Evolutionary conservation across 192 early-diverging fungal species (phyloP).

Genomic region (Obelidium mucronatum): DNA sequence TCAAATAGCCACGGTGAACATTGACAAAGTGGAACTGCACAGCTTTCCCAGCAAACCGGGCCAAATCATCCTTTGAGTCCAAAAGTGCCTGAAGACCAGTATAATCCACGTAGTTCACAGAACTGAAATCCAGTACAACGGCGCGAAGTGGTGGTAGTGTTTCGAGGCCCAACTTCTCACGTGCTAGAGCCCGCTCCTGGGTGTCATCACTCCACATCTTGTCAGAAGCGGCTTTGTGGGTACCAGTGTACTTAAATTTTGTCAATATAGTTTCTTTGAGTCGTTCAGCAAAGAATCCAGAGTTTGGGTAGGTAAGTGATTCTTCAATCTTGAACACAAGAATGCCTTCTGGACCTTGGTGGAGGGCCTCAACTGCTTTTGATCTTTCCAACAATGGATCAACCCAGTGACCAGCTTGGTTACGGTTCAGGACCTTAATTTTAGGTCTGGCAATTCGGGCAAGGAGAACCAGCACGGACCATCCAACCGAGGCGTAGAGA

Average conservation of each 20-base stretch:
- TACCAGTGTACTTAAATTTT: constrained; percentile 35
- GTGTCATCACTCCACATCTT: constrained; percentile 49
- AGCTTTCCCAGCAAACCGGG: constrained; percentile 52
- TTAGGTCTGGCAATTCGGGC: constrained; percentile 77
- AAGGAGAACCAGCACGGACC: constrained; percentile 76
- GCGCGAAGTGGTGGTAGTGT: constrained; percentile 61
- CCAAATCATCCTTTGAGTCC: constrained; percentile 67
- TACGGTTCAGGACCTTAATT: constrained; percentile 48
- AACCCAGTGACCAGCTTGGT: constrained; percentile 39
- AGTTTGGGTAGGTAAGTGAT: constrained; percentile 74
- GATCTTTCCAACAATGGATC: constrained; percentile 15
- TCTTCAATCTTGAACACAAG: constrained; percentile 74
- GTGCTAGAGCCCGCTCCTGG: constrained; percentile 26
- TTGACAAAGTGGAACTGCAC: constrained; percentile 66
- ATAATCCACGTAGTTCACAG: constrained; percentile 81
- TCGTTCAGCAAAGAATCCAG: constrained; percentile 53
- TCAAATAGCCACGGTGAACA: constrained; percentile 39
- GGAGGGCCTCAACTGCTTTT: not conserved
- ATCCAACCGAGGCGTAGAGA: constrained; percentile 78
- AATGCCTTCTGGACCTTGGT: constrained; percentile 61
- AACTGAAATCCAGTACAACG: constrained; percentile 82
- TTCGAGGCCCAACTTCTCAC: not conserved
- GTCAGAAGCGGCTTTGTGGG: constrained; percentile 5
- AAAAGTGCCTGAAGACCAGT: constrained; percentile 82
- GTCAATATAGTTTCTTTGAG: constrained; percentile 36